Percentiles rank a stretch among this genome's conserved stretches.
Conservation (phyloP, 495 filamentous ascomycete genomes). For the Sordaria brevicollis region DNA sequence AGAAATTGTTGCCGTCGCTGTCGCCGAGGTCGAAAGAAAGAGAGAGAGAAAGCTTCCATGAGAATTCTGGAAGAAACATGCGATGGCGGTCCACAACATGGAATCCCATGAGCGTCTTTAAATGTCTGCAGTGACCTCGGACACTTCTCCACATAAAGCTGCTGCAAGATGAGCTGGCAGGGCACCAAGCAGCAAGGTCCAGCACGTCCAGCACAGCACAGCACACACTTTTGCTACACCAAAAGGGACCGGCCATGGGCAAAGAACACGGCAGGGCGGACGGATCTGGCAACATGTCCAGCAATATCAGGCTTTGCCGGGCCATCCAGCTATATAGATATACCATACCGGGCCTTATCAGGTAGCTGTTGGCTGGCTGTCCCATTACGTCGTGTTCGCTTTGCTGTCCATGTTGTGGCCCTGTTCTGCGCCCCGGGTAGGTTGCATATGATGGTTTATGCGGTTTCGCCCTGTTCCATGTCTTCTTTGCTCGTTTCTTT, state of each 20-base stretch:
- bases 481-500: not conserved
- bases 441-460: not conserved
- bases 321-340: not conserved
- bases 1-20: not conserved
- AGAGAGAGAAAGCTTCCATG: not conserved
- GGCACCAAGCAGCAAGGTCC: slow-evolving; percentile 5
- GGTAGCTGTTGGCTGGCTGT: not conserved
- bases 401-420: not conserved
- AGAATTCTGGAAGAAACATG: not conserved
- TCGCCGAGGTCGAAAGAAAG: not conserved
- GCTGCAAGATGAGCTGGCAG: slow-evolving; percentile 33
- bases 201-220: not conserved
- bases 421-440: not conserved
- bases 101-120: slow-evolving; percentile 9
- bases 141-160: slow-evolving; percentile 18
- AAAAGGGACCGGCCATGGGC: not conserved
- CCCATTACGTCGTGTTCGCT: not conserved
- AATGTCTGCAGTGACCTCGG: slow-evolving; percentile 12
- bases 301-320: not conserved
- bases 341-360: not conserved
- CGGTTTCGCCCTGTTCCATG: not conserved
- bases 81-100: not conserved
- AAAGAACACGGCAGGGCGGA: not conserved
- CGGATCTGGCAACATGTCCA: not conserved
- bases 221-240: not conserved